Percentiles rank a stretch among this genome's conserved stretches.
These are phyloP conservation scores for Simmondsia chinensis DNA, from an alignment of 148 eudicot species.

Conservation along the genomic window DNA sequence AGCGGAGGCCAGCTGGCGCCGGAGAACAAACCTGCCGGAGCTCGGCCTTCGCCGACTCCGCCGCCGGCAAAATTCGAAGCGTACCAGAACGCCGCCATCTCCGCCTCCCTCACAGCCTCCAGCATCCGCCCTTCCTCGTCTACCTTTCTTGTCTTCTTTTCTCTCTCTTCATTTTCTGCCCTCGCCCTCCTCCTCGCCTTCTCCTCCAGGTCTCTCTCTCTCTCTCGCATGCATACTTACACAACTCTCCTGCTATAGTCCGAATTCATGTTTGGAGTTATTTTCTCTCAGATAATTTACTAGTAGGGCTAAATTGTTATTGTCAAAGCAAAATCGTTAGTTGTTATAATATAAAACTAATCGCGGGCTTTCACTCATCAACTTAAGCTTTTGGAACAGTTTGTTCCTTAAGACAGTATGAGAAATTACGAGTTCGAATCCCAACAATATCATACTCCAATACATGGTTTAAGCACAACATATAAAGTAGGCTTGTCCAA, in stretches of 20 bases:
- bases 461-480: too few relatives aligned
- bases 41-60: slow-evolving; percentile 1
- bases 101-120: slow-evolving; percentile 69
- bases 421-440: too few relatives aligned
- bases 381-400: too few relatives aligned
- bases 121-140: slow-evolving; percentile 64
- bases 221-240: background rate
- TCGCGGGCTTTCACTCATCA: too few relatives aligned
- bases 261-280: background rate
- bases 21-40: too few relatives aligned
- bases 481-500: too few relatives aligned
- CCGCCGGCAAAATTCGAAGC: slow-evolving; percentile 48
- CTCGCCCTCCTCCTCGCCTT: slow-evolving; percentile 34
- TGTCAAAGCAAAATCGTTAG: too few relatives aligned
- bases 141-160: slow-evolving; percentile 44
- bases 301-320: too few relatives aligned
- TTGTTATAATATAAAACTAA: too few relatives aligned
- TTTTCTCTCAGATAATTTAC: too few relatives aligned
- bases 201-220: slow-evolving; percentile 20
- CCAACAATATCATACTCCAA: too few relatives aligned
- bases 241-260: background rate
- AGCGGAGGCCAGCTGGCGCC: background rate
- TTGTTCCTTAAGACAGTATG: too few relatives aligned
- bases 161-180: slow-evolving; percentile 47
- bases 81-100: slow-evolving; percentile 66